Evolutionary conservation across 129 eudicot species (phyloP), one percentile per base, ranked within the genome.

Genomic region (Centella asiatica): DNA sequence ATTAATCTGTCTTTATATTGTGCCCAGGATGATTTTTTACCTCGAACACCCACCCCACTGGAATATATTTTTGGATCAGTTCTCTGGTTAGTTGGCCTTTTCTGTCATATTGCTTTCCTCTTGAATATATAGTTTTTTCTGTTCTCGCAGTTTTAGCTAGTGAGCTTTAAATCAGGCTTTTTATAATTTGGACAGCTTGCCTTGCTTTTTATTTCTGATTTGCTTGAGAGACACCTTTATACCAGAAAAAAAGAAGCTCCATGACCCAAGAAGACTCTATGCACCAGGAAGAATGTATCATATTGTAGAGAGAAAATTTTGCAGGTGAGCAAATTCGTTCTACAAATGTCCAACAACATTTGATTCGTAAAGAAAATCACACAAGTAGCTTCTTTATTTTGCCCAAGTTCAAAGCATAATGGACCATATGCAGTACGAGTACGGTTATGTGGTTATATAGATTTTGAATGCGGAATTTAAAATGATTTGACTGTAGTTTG

Each of bases 211-310:
- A 44, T 86, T 86, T 70, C 53, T 81, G 46, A 73, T 83, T 44
- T 90, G 97, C 70, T 69, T 90, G 94, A 79, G 94, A 71, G 97
- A 90, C 60, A 90, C 97, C 20, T 86, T 86, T 71, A 75, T 86
- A 53, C 95, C 95, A 18, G 97, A 90, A 79, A 83, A 77, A 37
- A 69, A 85, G 64, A 90, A 83, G 74, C 75, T 86, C 66, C 68
- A 82, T 65, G 97, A 90, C 68, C 93, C 93, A 60, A 81, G 97
- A 72, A 77, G 97, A 77, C 71, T 90, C 51, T 90, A 86, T 61
- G 97, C 95, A 13, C 97, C 97, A 0, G 97, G 97, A 8, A 77
- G 97, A 27, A 86, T 90, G 39, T 90, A 90, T 70, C 97, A 90
- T 60, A 86, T 90, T 6, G 95, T 90, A 3, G 97, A 86, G 62